Evolutionary conservation across 179 eudicot genomes (phyloP), one percentile per base, ranked within the genome.

Genomic region (Beta lomatogona): DNA sequence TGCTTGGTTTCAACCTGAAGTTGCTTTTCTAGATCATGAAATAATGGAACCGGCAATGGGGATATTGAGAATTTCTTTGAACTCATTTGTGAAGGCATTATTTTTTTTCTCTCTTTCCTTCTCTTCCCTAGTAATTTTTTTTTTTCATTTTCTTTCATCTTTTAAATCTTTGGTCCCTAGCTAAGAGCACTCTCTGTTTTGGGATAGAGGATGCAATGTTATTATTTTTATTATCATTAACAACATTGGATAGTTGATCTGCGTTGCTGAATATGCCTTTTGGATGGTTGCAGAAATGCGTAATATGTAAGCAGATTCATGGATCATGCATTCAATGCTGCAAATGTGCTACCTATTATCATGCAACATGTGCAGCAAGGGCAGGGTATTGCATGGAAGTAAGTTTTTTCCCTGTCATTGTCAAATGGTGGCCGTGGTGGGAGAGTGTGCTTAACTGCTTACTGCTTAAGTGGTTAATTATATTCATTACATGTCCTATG

Each of bases 1-100:
- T 90, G 99, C 98, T 72, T 96, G 99, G 98, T 96, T 92, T 82
- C 90, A 87, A 68, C 98, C 99, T 50, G 99, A 96, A 88, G 87
- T 94, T 86, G 87, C 89, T 76, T 94, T 96, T 75, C n/a, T 73
- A 75, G 89, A 89, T 90, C 88, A 77, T 50, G 89, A 89, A 85
- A 91, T 81, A 79, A 96, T 96, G 99, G 99, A 96, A 81, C 99
- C 99, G 45, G 99, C 99, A 19, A 82, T 81, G 85, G 99, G 97
- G 53, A 77, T 96, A 59, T 79, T 90, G 71, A 89, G 88, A 79
- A 89, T 93, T 81, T 93, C 97, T 36, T 73, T 87, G 55, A 81
- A 75, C 73, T 83, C 93, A 80, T 94, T 96, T 89, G 82, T 85
- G 13, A 94, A 90, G 92, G 99, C 94, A 88, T 44, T 36, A 36